Evolutionary conservation across 2,329 filamentous ascomycete genomes (phyloP), one percentile per base, ranked within the genome.

Genomic region (Colletotrichum chrysophilum): DNA sequence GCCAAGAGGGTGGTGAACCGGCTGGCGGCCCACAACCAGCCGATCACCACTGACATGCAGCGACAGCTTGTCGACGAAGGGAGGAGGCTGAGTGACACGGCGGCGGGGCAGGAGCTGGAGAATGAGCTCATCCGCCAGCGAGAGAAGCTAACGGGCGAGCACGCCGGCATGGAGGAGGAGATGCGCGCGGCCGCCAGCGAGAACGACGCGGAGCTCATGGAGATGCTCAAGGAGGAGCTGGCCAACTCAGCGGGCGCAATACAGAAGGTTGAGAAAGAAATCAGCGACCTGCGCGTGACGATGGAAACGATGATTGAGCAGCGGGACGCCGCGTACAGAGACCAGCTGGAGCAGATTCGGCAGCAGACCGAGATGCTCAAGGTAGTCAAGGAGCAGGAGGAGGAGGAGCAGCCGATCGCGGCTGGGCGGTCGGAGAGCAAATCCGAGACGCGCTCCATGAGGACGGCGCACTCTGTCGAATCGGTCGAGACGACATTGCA

Each of bases 21-120:
- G 52, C 52, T 56, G 52, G 52, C 52, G 4, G 52, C 52, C 9
- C 10, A 56, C 24, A 7, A 56, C 24, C 52, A 24, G 52, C 52
- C 12, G 79, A 91, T 88, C 62, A 92, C 88, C 66, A 90, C 89
- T 6, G 30, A 36, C 10, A 32, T 65, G 18, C 32, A 65, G 34
- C 32, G 30, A 24, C 28, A 65, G 61, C 61, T 65, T 12, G 34
- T 65, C n/a, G 61, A 65, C n/a, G 32, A 65, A 38, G n/a, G 32
- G n/a, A 2, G 21, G 14, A 24, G 30, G n/a, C 30, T 65, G 34
- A 48, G 52, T 21, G 16, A 58, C 71, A 64, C 34, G 10, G n/a
- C 61, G 2, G 61, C 32, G 10, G 61, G 61, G 28, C 32, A 43
- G 61, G 61, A 65, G 61, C 61, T 65, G 18, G 61, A 65, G 32